These are phyloP conservation scores for Myrmaecium sp. DNA, from an alignment of 2,329 filamentous ascomycete species.

Conservation along the genomic window DNA sequence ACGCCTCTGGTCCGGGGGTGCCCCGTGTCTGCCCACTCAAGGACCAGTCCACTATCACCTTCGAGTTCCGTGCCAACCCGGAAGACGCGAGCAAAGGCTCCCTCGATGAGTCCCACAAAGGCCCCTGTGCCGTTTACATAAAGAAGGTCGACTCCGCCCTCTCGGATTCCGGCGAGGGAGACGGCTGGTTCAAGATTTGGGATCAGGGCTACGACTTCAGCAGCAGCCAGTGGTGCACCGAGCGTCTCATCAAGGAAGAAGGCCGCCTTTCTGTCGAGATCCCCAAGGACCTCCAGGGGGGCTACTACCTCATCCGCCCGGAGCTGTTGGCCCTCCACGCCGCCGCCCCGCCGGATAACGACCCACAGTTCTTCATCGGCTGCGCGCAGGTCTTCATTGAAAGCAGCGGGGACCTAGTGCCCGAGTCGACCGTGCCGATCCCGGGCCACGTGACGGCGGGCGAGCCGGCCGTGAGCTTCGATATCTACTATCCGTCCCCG, in stretches of 20 bases:
- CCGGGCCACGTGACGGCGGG: constrained; percentile 44
- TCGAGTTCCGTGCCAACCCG: constrained; percentile 48
- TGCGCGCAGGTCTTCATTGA: constrained; percentile 55
- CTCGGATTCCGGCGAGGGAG: constrained; percentile 33
- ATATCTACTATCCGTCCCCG: constrained; percentile 38
- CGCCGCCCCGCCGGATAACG: constrained; percentile 35
- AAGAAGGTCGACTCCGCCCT: constrained; percentile 47
- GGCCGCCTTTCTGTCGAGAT: constrained; percentile 46
- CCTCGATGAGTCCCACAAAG: constrained; percentile 46
- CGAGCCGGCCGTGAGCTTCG: constrained; percentile 42
- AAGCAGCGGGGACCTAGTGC: constrained; percentile 28
- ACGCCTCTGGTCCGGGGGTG: constrained; percentile 30
- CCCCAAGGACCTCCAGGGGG: constrained; percentile 42
- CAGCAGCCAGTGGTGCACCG: constrained; percentile 48
- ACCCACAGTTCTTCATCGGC: constrained; percentile 54
- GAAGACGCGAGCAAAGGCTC: constrained; percentile 35
- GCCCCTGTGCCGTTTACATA: constrained; percentile 57
- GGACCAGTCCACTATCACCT: constrained; percentile 42
- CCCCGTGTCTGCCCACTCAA: constrained; percentile 28
- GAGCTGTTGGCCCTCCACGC: constrained; percentile 55
- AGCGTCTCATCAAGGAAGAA: constrained; percentile 48
- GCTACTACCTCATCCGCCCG: constrained; percentile 55
- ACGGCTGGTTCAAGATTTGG: constrained; percentile 68
- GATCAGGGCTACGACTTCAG: constrained; percentile 46
- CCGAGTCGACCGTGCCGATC: constrained; percentile 42